phyloP scores from a whole-genome alignment of 192 early-diverging fungal species.

The Coemansia javaensis region DNA sequence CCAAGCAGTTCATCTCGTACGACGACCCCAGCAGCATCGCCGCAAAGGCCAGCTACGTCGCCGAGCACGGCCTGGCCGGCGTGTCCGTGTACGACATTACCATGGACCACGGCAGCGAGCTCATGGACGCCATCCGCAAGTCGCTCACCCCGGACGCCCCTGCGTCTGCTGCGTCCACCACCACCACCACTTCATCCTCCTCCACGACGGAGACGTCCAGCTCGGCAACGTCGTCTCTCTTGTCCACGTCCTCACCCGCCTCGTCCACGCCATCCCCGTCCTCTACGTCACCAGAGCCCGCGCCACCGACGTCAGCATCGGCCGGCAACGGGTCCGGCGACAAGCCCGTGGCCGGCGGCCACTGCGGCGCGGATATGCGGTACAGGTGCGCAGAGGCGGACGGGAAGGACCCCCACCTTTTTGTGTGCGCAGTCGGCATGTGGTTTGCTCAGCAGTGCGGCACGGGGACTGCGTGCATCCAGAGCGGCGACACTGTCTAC shows the following conservation, averaged over 20 bases:
- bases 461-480: conserved; percentile 31
- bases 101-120: conserved; percentile 53
- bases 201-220: too few species aligned
- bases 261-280: neutral
- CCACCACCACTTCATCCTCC: too few species aligned
- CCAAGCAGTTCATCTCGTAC: conserved; percentile 69
- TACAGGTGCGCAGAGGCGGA: conserved; percentile 25
- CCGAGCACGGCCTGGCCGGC: conserved; percentile 53
- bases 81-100: conserved; percentile 55
- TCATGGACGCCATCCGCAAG: conserved; percentile 37
- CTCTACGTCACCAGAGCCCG: neutral
- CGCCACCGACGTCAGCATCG: neutral
- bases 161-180: too few species aligned
- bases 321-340: neutral
- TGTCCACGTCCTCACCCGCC: neutral
- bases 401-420: conserved; percentile 18
- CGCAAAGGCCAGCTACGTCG: conserved; percentile 56
- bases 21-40: conserved; percentile 65
- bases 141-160: conserved; percentile 1
- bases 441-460: conserved; percentile 39
- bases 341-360: conserved; percentile 9
- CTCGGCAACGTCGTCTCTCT: too few species aligned
- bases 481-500: conserved; percentile 27
- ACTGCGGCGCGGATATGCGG: conserved; percentile 6
- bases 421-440: conserved; percentile 18